Conservation (phyloP, 2,329 filamentous ascomycete genomes). For the Exophiala phaeomuriformis region DNA sequence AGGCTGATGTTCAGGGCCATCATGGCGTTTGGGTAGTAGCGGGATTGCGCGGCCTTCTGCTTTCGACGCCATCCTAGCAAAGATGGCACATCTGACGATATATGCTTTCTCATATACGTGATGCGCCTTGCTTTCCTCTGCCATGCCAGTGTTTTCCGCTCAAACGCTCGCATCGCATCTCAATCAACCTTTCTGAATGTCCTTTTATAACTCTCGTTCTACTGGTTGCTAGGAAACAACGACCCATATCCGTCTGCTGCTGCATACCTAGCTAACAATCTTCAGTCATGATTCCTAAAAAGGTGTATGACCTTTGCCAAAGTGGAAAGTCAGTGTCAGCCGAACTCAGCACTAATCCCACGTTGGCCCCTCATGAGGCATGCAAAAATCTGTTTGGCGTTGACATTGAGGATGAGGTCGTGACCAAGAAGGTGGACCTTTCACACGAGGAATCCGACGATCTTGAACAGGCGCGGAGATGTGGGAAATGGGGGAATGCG, state of each 20-base stretch:
- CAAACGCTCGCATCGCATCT: too few relatives aligned
- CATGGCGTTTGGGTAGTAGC: neutral
- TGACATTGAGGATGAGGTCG: constrained; percentile 24
- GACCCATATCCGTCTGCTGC: too few relatives aligned
- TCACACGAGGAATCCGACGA: constrained; percentile 34
- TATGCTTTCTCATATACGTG: neutral
- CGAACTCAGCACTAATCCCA: constrained; percentile 48
- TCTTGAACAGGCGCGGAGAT: constrained; percentile 49
- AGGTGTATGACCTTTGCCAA: constrained; percentile 48
- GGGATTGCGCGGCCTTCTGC: neutral
- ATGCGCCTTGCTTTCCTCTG: neutral
- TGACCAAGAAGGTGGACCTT: constrained; percentile 18
- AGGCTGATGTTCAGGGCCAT: neutral
- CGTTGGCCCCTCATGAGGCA: constrained; percentile 46
- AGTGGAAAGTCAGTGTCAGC: constrained; percentile 51
- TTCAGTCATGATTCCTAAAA: constrained; percentile 29
- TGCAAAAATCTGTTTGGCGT: constrained; percentile 51
- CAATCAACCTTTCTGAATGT: too few relatives aligned
- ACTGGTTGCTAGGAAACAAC: too few relatives aligned
- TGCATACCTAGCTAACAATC: neutral
- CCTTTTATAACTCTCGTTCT: too few relatives aligned
- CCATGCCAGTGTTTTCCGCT: neutral
- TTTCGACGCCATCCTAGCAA: neutral
- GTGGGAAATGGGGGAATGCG: constrained; percentile 60
- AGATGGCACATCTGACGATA: neutral